Conservation (phyloP, 345 rosid species). For the Balakata baccata region DNA sequence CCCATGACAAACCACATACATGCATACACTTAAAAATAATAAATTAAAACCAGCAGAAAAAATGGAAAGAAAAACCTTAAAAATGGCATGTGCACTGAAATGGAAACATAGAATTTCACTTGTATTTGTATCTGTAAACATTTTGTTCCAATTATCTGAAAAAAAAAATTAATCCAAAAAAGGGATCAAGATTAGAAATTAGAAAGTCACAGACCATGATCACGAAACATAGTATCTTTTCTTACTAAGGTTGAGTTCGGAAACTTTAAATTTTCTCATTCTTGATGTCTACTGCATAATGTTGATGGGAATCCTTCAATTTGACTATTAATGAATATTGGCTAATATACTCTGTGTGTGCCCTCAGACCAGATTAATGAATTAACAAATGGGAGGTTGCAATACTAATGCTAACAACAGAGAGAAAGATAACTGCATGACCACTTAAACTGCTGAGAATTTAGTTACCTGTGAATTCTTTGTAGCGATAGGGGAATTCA, state of each 20-base stretch:
- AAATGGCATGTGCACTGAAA: not conserved
- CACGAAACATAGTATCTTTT: not conserved
- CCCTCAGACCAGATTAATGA: not conserved
- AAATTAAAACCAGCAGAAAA: not conserved
- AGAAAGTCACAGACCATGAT: not conserved
- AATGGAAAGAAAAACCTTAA: not conserved
- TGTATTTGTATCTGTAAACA: not conserved
- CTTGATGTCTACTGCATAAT: not conserved
- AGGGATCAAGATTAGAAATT: not conserved
- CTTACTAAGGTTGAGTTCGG: not conserved
- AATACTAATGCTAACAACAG: not conserved
- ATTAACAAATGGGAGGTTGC: not conserved
- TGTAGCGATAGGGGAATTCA: conserved; percentile 39
- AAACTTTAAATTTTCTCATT: not conserved
- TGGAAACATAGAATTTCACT: not conserved
- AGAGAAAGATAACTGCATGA: not conserved
- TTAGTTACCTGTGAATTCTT: conserved; percentile 61
- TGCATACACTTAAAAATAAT: not conserved
- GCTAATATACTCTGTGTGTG: not conserved
- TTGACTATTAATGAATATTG: not conserved
- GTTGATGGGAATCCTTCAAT: not conserved
- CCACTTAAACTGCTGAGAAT: not conserved
- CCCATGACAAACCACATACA: not conserved
- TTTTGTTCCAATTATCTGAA: conserved; percentile 10
- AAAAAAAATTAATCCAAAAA: conserved; percentile 3